A percentile compares a stretch with the other conserved stretches of the same genome.
phyloP scores from a whole-genome alignment of 2,329 filamentous ascomycete genomes.

The Colletotrichum limetticola region DNA sequence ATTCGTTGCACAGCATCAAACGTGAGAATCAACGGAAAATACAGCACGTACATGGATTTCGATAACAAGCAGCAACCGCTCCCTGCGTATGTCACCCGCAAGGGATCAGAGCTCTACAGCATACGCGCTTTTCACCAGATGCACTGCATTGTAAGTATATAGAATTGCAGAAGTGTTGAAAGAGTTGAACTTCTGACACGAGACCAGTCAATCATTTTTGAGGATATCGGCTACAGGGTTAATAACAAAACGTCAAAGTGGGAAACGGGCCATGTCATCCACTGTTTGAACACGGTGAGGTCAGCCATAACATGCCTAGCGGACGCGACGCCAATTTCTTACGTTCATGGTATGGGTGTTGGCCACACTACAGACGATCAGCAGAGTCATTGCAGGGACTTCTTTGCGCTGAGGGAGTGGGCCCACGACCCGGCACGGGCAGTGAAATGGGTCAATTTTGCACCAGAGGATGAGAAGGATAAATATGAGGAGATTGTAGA shows the following conservation, averaged over 20 bases:
- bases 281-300: conserved; percentile 22
- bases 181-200: background rate
- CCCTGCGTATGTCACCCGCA: background rate
- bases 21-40: conserved; percentile 20
- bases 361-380: conserved; percentile 27
- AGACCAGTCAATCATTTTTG: conserved; percentile 14
- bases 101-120: conserved; percentile 22
- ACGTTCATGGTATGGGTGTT: conserved; percentile 22
- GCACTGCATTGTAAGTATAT: conserved; percentile 22
- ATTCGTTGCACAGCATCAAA: conserved; percentile 3
- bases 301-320: conserved; percentile 20
- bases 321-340: conserved; percentile 22
- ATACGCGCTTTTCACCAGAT: conserved; percentile 28
- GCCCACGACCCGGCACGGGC: conserved; percentile 17
- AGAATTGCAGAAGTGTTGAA: fast-evolving
- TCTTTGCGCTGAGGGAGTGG: conserved; percentile 25
- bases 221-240: conserved; percentile 19
- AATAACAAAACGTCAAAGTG: conserved; percentile 27
- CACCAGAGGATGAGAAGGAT: conserved; percentile 24
- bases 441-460: conserved; percentile 13
- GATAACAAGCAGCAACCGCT: background rate
- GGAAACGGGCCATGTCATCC: conserved; percentile 19
- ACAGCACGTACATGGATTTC: conserved; percentile 25
- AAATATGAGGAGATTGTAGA: background rate
- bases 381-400: conserved; percentile 19